These are phyloP conservation scores for Leptographium procerum DNA, from an alignment of 2,329 filamentous ascomycete genomes.

Conservation along the genomic window DNA sequence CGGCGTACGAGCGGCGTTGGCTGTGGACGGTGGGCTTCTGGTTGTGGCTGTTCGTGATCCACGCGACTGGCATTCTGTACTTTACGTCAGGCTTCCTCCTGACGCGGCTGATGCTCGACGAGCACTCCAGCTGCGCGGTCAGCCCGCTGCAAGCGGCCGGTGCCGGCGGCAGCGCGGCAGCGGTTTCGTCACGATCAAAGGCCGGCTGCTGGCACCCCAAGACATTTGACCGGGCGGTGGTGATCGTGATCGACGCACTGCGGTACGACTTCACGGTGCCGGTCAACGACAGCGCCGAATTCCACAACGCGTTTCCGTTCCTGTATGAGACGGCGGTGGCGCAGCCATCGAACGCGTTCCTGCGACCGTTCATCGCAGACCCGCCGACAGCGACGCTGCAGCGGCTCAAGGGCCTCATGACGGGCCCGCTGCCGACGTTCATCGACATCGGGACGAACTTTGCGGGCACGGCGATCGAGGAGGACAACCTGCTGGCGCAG, in stretches of 20 bases:
- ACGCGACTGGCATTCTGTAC: constrained; percentile 72
- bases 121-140: constrained; percentile 57
- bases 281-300: constrained; percentile 46
- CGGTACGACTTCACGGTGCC: constrained; percentile 96
- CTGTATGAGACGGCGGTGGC: constrained; percentile 70
- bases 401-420: constrained; percentile 85
- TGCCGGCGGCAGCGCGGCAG: constrained; percentile 27
- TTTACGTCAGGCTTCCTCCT: constrained; percentile 94
- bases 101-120: constrained; percentile 68
- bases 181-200: constrained; percentile 15
- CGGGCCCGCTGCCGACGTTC: constrained; percentile 88
- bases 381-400: constrained; percentile 91
- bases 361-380: constrained; percentile 92
- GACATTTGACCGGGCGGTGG: constrained; percentile 81
- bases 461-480: constrained; percentile 86
- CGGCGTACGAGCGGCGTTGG: constrained; percentile 40
- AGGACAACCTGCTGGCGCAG: constrained; percentile 68
- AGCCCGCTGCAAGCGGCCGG: constrained; percentile 50
- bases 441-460: constrained; percentile 92
- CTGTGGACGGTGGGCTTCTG: constrained; percentile 56
- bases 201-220: constrained; percentile 87
- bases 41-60: constrained; percentile 58
- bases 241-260: constrained; percentile 85
- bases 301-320: constrained; percentile 80
- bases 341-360: constrained; percentile 70